phyloP scores from a whole-genome alignment of 73 alveolate species.

The Paramecium sonneborni region DNA sequence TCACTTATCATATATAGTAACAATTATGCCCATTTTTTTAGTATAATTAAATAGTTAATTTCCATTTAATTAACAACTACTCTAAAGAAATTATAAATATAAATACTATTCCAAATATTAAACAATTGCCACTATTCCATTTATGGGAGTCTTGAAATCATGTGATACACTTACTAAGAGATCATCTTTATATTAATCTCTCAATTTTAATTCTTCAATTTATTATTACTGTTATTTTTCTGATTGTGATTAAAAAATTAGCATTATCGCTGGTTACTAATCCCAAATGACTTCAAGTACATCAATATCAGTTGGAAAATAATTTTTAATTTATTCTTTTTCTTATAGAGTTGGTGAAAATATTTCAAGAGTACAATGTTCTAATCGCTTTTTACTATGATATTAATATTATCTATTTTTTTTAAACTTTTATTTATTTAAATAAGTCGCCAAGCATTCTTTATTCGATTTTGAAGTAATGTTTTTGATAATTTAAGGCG shows the following conservation, averaged over 20 bases:
- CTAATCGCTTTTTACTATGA: background rate
- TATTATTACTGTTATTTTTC: background rate
- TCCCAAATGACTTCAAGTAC: slow-evolving; percentile 42
- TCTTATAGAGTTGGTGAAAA: background rate
- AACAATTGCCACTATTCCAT: slow-evolving; percentile 56
- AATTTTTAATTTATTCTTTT: background rate
- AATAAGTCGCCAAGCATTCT: background rate
- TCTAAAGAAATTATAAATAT: background rate
- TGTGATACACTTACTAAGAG: slow-evolving; percentile 56
- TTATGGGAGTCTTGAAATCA: slow-evolving; percentile 62
- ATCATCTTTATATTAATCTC: slow-evolving; percentile 54
- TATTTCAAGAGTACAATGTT: background rate
- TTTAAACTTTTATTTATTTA: background rate
- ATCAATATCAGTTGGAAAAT: background rate
- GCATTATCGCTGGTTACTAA: slow-evolving; percentile 8
- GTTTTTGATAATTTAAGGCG: background rate
- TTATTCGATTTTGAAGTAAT: background rate
- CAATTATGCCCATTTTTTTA: slow-evolving; percentile 21
- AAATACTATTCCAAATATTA: slow-evolving; percentile 30
- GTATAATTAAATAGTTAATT: slow-evolving; percentile 8
- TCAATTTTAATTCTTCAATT: background rate
- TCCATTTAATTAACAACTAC: background rate
- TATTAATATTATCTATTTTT: background rate
- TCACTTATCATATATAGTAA: slow-evolving; percentile 60
- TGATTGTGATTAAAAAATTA: background rate